Percentiles rank a stretch among this genome's conserved stretches.
Evolutionary conservation across 306 rosid species (phyloP).

Genomic region (Sechiopsis laciniata): DNA sequence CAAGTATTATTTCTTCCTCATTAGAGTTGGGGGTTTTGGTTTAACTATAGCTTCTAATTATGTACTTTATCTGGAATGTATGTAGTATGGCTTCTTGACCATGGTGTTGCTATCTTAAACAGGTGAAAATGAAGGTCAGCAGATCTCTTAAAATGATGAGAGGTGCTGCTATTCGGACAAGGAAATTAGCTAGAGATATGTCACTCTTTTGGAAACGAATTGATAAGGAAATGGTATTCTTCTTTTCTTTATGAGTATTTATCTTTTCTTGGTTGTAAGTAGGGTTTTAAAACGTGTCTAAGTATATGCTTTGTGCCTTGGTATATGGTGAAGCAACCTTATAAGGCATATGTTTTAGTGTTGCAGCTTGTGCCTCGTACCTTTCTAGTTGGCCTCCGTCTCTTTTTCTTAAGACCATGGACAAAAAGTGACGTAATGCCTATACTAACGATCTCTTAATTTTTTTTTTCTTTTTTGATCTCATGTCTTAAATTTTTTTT

Average conservation of each 20-base stretch:
- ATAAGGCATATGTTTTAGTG: background rate
- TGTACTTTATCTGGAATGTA: constrained; percentile 15
- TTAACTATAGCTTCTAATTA: constrained; percentile 16
- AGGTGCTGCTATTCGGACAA: constrained; percentile 76
- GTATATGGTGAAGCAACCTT: background rate
- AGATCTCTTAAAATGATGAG: constrained; percentile 77
- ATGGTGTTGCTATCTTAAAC: constrained; percentile 21
- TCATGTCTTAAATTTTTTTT: background rate
- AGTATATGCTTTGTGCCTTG: background rate
- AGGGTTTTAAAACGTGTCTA: background rate
- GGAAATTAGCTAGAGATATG: constrained; percentile 90
- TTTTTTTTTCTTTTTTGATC: background rate
- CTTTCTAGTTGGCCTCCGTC: background rate
- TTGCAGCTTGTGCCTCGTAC: background rate
- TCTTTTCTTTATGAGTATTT: constrained; percentile 19
- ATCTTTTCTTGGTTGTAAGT: background rate
- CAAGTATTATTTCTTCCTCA: constrained; percentile 24
- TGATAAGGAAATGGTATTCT: constrained; percentile 86
- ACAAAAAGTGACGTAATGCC: background rate
- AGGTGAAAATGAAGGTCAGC: constrained; percentile 84
- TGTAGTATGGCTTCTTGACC: constrained; percentile 15
- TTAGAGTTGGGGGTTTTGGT: background rate
- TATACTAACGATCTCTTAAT: background rate
- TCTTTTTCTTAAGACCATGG: background rate
- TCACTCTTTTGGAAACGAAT: constrained; percentile 87